A percentile compares a stretch with the other conserved stretches of the same genome.
Conservation (phyloP, 2,329 filamentous ascomycete species). For the Phialophora tarda region DNA sequence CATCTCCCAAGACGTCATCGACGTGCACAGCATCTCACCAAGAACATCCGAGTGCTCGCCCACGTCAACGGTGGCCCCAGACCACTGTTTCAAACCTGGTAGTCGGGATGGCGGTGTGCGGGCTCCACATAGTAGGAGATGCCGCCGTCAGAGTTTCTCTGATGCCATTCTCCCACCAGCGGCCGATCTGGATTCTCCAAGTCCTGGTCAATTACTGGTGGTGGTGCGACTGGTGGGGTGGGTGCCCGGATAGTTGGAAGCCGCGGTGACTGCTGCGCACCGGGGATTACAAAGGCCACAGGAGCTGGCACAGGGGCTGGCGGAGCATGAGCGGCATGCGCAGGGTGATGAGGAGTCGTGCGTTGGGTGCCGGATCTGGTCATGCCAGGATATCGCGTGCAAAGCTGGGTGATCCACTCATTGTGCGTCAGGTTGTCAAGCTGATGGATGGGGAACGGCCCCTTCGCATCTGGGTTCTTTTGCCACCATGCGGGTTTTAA, state of each 20-base stretch:
- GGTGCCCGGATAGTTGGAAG: not conserved
- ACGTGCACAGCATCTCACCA: not conserved
- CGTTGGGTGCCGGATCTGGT: not conserved
- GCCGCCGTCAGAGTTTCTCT: not conserved
- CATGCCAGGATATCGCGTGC: conserved; percentile 9
- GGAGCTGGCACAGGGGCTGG: not conserved
- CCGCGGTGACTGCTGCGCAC: not conserved
- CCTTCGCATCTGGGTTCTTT: not conserved
- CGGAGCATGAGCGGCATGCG: not conserved
- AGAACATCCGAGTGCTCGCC: not conserved
- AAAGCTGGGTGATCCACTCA: conserved; percentile 16
- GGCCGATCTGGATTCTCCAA: not conserved
- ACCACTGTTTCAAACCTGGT: not conserved
- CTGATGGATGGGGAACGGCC: conserved; percentile 5
- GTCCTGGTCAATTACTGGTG: not conserved
- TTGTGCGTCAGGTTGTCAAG: conserved; percentile 25
- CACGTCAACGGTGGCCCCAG: not conserved
- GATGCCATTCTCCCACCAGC: not conserved
- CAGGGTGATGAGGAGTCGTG: not conserved
- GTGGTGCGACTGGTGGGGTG: not conserved
- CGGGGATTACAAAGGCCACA: too few relatives aligned
- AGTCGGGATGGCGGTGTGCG: not conserved
- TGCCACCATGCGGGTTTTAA: conserved; percentile 23
- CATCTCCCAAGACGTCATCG: not conserved
- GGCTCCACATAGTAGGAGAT: conserved; percentile 13